These are phyloP conservation scores for Singerocomus rubriflavus DNA, from an alignment of 1,284 basidiomycete species.

Conservation along the genomic window DNA sequence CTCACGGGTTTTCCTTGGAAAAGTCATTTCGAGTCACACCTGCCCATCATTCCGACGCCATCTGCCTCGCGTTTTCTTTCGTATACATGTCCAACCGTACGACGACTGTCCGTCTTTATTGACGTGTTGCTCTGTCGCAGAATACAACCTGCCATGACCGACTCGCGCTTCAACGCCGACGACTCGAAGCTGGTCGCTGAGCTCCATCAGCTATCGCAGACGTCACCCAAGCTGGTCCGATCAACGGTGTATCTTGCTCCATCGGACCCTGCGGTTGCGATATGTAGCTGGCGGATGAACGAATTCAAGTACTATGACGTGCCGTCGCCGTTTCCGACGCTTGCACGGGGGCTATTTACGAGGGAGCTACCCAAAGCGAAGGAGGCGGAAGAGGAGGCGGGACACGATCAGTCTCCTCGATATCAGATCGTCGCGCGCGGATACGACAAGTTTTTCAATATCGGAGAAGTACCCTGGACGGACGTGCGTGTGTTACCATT, in stretches of 20 bases:
- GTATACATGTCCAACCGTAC: conserved; percentile 11
- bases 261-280: conserved; percentile 46
- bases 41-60: conserved; percentile 6
- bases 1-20: too few species aligned
- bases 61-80: conserved; percentile 3
- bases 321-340: conserved; percentile 88
- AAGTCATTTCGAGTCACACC: not conserved
- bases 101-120: conserved; percentile 1
- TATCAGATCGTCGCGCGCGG: conserved; percentile 86
- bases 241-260: conserved; percentile 54
- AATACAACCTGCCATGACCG: conserved; percentile 11
- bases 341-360: conserved; percentile 87
- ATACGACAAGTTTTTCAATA: conserved; percentile 99
- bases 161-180: conserved; percentile 25
- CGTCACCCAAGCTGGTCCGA: conserved; percentile 57
- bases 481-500: too few species aligned
- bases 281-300: conserved; percentile 94
- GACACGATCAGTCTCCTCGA: conserved; percentile 27
- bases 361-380: too few species aligned
- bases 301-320: conserved; percentile 90
- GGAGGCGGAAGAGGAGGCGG: conserved; percentile 17
- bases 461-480: conserved; percentile 94
- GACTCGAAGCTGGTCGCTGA: conserved; percentile 58
- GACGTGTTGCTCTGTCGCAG: conserved; percentile 1
- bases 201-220: conserved; percentile 49